Percentiles rank a stretch among this genome's conserved stretches.
Conservation (phyloP, 2,329 filamentous ascomycete species). For the Colletotrichum shisoi region DNA sequence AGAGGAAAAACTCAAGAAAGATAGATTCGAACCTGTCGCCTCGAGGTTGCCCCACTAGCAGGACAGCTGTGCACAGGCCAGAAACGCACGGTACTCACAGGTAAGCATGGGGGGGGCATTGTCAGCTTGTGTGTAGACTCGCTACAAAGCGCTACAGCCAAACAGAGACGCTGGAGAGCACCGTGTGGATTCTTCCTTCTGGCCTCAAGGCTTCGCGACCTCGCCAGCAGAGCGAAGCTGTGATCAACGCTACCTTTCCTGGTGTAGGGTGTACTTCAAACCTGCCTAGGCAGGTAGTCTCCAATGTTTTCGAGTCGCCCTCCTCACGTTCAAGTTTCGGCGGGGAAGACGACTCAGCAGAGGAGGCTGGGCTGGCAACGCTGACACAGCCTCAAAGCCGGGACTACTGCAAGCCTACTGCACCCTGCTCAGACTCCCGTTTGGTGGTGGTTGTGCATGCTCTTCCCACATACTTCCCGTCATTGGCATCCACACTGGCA, state of each 20-base stretch:
- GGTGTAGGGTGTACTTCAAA: too few species aligned
- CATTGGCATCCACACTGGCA: constrained; percentile 2
- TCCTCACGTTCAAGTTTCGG: too few species aligned
- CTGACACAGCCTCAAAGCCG: constrained; percentile 39
- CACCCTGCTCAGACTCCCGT: constrained; percentile 31
- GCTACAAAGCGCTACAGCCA: constrained; percentile 7
- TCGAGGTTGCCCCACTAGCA: too few species aligned
- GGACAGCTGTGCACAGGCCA: too few species aligned
- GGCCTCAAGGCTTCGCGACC: not conserved
- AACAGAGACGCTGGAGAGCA: not conserved
- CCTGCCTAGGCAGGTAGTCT: not conserved
- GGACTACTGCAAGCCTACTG: constrained; percentile 37
- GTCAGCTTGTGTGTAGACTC: too few species aligned
- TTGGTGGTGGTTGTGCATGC: constrained; percentile 25
- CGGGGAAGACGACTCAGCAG: not conserved
- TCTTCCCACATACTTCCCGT: constrained; percentile 15
- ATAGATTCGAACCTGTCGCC: too few species aligned
- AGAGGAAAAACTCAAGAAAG: too few species aligned
- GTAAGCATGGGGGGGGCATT: too few species aligned
- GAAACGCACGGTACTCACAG: too few species aligned
- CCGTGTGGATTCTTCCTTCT: not conserved
- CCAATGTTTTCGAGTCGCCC: not conserved
- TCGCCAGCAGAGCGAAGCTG: not conserved
- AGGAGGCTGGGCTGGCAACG: constrained; percentile 41
- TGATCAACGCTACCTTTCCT: constrained; percentile 11